Base-by-base conservation (phyloP, 192 early-diverging fungal species). In the Gigaspora rosea region DNA sequence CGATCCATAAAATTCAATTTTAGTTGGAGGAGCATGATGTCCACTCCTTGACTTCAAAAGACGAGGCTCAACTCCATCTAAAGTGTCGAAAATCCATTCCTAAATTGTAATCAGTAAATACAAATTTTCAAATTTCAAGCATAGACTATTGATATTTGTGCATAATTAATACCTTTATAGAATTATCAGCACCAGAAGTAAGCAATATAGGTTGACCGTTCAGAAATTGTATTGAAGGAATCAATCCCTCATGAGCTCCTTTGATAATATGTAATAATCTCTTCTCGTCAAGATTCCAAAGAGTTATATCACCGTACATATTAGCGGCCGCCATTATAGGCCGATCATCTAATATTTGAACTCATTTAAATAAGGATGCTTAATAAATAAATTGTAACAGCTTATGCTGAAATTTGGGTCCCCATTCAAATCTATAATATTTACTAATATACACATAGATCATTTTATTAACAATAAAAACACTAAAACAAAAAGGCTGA, bases 51-150 rank as follows among this genome's bases (percentile, higher is more conserved):
- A 92, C 47, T 93, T 95, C 67, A 97, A 83, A 9, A 97, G 83
- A 9, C 94, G 88, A 35, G 95, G 95, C 13, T 82, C 80, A 1
- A 86, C 79, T 35, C 92, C 92, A 81, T 96, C 95, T 7, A 87
- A 76, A 16, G 85, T 87, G 78, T 99, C 97, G 86, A 98, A 99
- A 48, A 97, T 89, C 96, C 97, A 99, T 85, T 96, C 92, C 86
- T 92, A 74, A 20, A 22, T 56, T 16, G 12, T 41, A 41, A 41
- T 41, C 7, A 48, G n/a, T 7, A 78, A 7, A 67, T 61, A 15
- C 67, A 80, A 54, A 33, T 5, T 41, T 41, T 27, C 27, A 27
- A 27, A 7, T 41, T 7, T 41, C 41, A 41, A 7, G 4, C 2
- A 41, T 41, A 41, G 7, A 41, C 41, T 41, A 41, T 2, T 48